phyloP scores from a whole-genome alignment of 2,329 filamentous ascomycete species.

The Diaporthe caulivora region DNA sequence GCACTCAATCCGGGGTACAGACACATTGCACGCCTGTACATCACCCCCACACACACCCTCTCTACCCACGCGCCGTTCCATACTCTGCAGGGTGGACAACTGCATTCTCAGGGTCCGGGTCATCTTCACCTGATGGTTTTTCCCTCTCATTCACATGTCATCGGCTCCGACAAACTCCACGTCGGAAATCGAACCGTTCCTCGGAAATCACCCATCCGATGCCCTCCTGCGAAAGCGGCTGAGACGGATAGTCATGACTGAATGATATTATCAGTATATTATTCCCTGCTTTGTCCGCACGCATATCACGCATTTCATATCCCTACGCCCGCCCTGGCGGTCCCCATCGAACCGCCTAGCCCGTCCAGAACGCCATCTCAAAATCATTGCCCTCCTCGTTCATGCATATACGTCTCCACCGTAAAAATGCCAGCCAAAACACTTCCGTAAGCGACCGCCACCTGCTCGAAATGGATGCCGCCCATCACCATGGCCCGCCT shows the following conservation, averaged over 20 bases:
- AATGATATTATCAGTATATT: slow-evolving; percentile 26
- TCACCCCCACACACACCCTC: slow-evolving; percentile 32
- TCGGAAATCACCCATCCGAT: neutral
- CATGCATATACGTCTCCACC: slow-evolving; percentile 3
- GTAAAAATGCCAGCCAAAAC: slow-evolving; percentile 4
- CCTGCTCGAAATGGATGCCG: neutral
- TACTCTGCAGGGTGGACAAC: neutral
- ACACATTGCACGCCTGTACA: neutral
- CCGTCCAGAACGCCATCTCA: slow-evolving; percentile 20
- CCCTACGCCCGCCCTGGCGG: slow-evolving; percentile 20
- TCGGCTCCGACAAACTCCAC: slow-evolving; percentile 37
- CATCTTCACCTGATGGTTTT: neutral
- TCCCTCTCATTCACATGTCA: neutral
- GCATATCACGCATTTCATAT: slow-evolving; percentile 2
- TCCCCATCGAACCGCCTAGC: slow-evolving; percentile 1
- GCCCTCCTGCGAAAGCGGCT: slow-evolving; percentile 36
- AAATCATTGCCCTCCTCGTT: neutral
- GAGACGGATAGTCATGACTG: neutral
- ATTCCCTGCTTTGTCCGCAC: neutral
- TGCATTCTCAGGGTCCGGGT: neutral
- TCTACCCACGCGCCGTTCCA: slow-evolving; percentile 6
- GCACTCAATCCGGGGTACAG: slow-evolving; percentile 31
- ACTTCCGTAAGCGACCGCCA: neutral
- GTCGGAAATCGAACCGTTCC: slow-evolving; percentile 29
- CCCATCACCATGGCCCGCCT: slow-evolving; percentile 33